Percentiles rank a stretch among this genome's conserved stretches.
phyloP scores from a whole-genome alignment of 1,284 basidiomycete genomes.

The Peniophora sp. region DNA sequence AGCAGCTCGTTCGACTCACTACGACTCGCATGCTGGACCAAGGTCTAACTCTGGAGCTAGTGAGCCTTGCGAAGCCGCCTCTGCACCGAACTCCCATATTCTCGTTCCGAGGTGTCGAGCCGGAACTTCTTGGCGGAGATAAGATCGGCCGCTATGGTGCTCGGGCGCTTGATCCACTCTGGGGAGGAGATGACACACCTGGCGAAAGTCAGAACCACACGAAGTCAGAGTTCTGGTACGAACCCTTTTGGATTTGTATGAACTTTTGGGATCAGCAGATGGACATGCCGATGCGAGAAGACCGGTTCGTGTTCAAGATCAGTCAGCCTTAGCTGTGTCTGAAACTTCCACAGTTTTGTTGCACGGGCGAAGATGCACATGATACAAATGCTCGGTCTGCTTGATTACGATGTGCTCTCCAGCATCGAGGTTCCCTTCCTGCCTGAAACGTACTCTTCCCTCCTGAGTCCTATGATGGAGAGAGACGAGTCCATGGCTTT shows the following conservation, averaged over 20 bases:
- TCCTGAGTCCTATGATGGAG: slow-evolving; percentile 10
- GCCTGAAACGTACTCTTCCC: slow-evolving; percentile 27
- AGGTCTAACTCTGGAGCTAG: slow-evolving; percentile 85
- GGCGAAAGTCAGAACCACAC: slow-evolving; percentile 26
- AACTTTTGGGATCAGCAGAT: slow-evolving; percentile 82
- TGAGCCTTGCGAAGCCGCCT: slow-evolving; percentile 89
- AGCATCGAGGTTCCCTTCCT: slow-evolving; percentile 80
- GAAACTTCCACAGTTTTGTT: slow-evolving; percentile 53
- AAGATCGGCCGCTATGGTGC: slow-evolving; percentile 36
- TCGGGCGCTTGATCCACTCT: slow-evolving; percentile 67
- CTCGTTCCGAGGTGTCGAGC: slow-evolving; percentile 61
- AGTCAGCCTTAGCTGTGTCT: background rate
- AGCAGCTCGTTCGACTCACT: slow-evolving; percentile 84
- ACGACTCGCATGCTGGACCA: slow-evolving; percentile 96
- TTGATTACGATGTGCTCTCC: slow-evolving; percentile 83
- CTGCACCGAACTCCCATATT: slow-evolving; percentile 89
- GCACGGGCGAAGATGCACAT: slow-evolving; percentile 91
- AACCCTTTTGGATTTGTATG: slow-evolving; percentile 77
- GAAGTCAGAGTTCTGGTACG: slow-evolving; percentile 72
- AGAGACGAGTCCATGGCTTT: slow-evolving; percentile 16
- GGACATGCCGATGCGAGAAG: slow-evolving; percentile 80
- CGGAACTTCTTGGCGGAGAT: slow-evolving; percentile 32
- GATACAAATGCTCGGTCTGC: slow-evolving; percentile 86
- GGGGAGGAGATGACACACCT: slow-evolving; percentile 61
- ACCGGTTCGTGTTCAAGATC: slow-evolving; percentile 42